A percentile compares a stretch with the other conserved stretches of the same genome.
Conservation (phyloP, 2,329 filamentous ascomycete genomes). For the Hansfordia pulvinata region DNA sequence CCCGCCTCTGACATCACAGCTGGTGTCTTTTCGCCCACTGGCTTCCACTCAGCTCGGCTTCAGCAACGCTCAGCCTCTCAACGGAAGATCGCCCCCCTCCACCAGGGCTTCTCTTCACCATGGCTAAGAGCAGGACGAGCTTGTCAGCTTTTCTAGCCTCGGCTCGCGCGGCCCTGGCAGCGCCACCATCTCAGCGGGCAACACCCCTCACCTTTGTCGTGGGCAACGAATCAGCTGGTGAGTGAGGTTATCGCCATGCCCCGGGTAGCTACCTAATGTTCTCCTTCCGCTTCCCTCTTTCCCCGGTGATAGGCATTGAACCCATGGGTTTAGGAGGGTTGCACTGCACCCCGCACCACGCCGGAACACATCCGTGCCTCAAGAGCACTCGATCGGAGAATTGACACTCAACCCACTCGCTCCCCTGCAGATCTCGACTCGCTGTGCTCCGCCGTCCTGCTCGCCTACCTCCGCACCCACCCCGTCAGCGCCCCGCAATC, state of each 20-base stretch:
- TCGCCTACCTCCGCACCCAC: conserved; percentile 60
- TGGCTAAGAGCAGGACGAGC: no score
- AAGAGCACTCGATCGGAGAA: conserved; percentile 1
- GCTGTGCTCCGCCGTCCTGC: conserved; percentile 58
- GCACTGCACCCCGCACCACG: no score
- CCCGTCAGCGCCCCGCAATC: conserved; percentile 20
- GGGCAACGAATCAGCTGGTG: conserved; percentile 55
- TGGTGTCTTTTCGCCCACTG: no score
- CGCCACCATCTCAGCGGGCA: conserved; percentile 27
- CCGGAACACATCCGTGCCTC: no score
- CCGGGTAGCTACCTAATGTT: no score
- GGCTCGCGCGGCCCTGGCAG: conserved; percentile 31
- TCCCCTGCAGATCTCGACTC: conserved; percentile 59
- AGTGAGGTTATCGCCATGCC: conserved; percentile 6
- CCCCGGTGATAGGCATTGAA: no score
- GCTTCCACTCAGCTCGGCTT: no score
- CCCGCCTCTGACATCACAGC: no score
- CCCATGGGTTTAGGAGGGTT: no score
- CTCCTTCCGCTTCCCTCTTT: not conserved
- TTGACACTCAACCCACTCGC: not conserved
- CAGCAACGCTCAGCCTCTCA: no score
- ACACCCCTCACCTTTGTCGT: conserved; percentile 46
- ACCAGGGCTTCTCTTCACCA: no score
- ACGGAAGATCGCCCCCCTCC: no score
- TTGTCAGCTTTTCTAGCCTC: conserved; percentile 35